Percentiles rank a stretch among this genome's conserved stretches.
Evolutionary conservation across 176 grass and related monocot genomes (phyloP).

Genomic region (Rhynchospora pubera): DNA sequence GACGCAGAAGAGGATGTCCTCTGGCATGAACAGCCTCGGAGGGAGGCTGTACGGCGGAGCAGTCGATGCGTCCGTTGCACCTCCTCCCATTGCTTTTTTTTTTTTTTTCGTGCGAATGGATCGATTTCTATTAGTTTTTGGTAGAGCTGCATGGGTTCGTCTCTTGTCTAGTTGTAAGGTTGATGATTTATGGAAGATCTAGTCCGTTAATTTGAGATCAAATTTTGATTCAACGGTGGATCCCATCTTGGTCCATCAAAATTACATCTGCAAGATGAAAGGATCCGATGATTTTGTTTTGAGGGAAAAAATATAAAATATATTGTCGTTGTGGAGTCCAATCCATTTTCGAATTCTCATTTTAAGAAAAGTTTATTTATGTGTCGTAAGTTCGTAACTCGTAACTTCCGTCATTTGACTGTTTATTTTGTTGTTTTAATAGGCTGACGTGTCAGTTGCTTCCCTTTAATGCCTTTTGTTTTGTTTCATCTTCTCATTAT

Average conservation of each 20-base stretch:
- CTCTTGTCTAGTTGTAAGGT: background rate
- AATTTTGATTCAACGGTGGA: background rate
- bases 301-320: too few species aligned
- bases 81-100: background rate
- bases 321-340: too few species aligned
- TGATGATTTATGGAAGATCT: slow-evolving; percentile 14
- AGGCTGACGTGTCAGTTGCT: too few species aligned
- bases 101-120: background rate
- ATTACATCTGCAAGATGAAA: background rate
- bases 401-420: too few species aligned
- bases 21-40: slow-evolving; percentile 51
- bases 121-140: background rate
- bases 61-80: background rate
- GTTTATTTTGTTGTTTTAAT: too few species aligned
- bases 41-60: slow-evolving; percentile 34
- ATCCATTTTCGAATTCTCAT: too few species aligned
- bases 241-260: background rate
- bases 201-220: background rate
- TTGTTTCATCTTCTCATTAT: too few species aligned
- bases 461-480: too few species aligned
- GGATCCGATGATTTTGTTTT: background rate
- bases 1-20: slow-evolving; percentile 89
- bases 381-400: too few species aligned
- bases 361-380: too few species aligned
- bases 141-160: too few species aligned